Evolutionary conservation across 192 early-diverging fungal species (phyloP).

Genomic region (Funneliformis mosseae): DNA sequence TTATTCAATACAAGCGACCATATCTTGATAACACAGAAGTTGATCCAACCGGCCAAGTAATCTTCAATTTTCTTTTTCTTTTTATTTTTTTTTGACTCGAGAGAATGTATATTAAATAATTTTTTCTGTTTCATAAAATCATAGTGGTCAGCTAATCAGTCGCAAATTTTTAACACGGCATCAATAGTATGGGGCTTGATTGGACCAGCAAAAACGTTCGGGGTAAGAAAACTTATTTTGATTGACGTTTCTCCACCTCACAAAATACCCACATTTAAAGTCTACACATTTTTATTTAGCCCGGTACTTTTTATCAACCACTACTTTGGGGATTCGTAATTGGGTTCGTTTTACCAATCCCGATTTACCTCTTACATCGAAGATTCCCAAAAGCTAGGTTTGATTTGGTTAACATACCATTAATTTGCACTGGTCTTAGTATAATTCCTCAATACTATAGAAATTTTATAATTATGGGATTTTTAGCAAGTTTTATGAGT

Average conservation of each 20-base stretch:
- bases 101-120: not conserved
- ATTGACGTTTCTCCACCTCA: not conserved
- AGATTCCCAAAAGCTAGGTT: slow-evolving; percentile 47
- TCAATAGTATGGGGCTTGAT: slow-evolving; percentile 66
- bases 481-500: not conserved
- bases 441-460: not conserved
- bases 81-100: not conserved
- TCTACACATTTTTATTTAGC: not conserved
- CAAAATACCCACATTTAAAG: too few relatives aligned
- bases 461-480: slow-evolving; percentile 16
- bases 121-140: not conserved
- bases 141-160: not conserved
- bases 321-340: slow-evolving; percentile 50
- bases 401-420: slow-evolving; percentile 26
- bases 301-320: slow-evolving; percentile 37
- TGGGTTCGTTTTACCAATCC: slow-evolving; percentile 37
- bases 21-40: slow-evolving; percentile 11
- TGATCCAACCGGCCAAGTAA: slow-evolving; percentile 22
- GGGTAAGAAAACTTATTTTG: slow-evolving; percentile 11
- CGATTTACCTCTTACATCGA: slow-evolving; percentile 45
- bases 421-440: slow-evolving; percentile 11
- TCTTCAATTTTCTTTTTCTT: not conserved
- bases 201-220: slow-evolving; percentile 58
- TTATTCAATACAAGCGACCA: slow-evolving; percentile 23
- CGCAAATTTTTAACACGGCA: slow-evolving; percentile 46